phyloP scores from a whole-genome alignment of 148 eudicot genomes.

The Rhododendron vialii region DNA sequence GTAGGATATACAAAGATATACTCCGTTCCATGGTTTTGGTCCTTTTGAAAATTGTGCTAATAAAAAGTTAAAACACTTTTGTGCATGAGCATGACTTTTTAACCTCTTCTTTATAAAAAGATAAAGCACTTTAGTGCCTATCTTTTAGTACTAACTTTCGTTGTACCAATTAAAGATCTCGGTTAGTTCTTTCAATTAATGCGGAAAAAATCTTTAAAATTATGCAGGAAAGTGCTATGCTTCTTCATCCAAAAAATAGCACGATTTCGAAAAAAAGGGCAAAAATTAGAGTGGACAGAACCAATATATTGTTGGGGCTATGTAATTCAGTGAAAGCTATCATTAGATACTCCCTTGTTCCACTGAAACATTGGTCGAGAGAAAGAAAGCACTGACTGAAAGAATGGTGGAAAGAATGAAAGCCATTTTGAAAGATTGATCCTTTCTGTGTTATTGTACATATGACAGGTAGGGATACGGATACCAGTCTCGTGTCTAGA shows the following conservation, averaged over 20 bases:
- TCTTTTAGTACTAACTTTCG: not conserved
- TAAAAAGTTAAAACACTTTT: not conserved
- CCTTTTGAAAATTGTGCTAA: not conserved
- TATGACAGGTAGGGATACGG: constrained; percentile 1
- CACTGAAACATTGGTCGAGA: constrained; percentile 22
- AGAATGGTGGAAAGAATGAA: constrained; percentile 21
- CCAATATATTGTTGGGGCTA: not conserved
- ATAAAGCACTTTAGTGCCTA: not conserved
- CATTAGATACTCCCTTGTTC: not conserved
- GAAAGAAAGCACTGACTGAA: constrained; percentile 20
- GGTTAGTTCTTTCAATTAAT: not conserved
- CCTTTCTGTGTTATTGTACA: constrained; percentile 1
- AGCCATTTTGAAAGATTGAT: constrained; percentile 5
- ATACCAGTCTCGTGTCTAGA: not conserved
- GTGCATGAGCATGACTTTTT: not conserved
- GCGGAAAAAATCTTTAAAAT: not conserved
- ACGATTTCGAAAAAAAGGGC: not conserved
- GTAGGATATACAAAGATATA: not conserved
- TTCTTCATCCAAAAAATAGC: not conserved
- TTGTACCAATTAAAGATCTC: not conserved
- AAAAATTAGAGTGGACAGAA: not conserved
- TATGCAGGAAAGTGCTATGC: not conserved
- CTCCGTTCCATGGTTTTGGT: not conserved
- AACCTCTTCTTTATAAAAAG: not conserved
- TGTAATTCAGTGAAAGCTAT: constrained; percentile 9